Percentiles rank a stretch among this genome's conserved stretches.
Evolutionary conservation across 345 rosid genomes (phyloP).

Genomic region (rapeseed (Brassica napus)): Da-Ae NC_063439.1:5112501-5113000

Average conservation of each 20-base stretch:
- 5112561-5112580: neutral
- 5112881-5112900: slow-evolving; percentile 5
- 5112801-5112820: slow-evolving; percentile 10
- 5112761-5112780: neutral
- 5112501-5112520: neutral
- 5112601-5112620: neutral
- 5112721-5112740: slow-evolving; percentile 1
- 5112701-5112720: neutral
- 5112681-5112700: neutral
- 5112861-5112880: slow-evolving; percentile 34
- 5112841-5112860: slow-evolving; percentile 21
- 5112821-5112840: slow-evolving; percentile 15
- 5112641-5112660: slow-evolving; percentile 1
- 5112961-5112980: neutral
- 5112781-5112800: neutral
- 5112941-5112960: neutral
- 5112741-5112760: neutral
- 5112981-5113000: neutral
- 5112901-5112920: slow-evolving; percentile 1
- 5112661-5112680: neutral
- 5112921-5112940: neutral
- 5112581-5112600: neutral
- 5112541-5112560: neutral
- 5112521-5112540: neutral
- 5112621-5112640: neutral